Conservation (phyloP, 441 rosid species). For the Aleurites moluccanus region DNA sequence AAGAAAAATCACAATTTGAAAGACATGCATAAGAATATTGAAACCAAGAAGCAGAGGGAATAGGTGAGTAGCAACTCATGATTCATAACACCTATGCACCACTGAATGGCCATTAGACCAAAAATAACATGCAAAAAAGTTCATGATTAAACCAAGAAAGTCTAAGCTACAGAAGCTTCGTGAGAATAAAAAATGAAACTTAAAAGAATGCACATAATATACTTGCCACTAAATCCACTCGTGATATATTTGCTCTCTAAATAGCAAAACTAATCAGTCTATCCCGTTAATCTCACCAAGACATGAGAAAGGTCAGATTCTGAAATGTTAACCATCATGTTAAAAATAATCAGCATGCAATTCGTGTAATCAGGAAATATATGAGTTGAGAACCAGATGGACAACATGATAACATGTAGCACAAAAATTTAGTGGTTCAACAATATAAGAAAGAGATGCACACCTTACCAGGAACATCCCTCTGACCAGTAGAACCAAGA, state of each 20-base stretch:
- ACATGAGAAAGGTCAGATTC: not conserved
- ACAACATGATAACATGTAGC: not conserved
- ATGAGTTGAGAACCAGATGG: not conserved
- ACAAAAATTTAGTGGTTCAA: slow-evolving; percentile 3
- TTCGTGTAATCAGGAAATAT: not conserved
- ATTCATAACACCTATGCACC: not conserved
- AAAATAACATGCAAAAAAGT: not conserved
- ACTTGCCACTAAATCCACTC: not conserved
- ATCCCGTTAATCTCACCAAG: not conserved
- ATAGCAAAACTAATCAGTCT: not conserved
- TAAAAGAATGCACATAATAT: not conserved
- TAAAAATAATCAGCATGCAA: not conserved
- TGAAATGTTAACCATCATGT: not conserved
- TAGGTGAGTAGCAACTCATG: not conserved
- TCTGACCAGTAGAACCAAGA: slow-evolving; percentile 94
- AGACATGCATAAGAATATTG: not conserved
- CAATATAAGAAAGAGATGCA: slow-evolving; percentile 23
- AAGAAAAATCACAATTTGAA: not conserved
- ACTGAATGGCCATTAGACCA: not conserved
- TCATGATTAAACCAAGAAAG: not conserved
- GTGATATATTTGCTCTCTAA: not conserved
- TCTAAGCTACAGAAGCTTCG: not conserved
- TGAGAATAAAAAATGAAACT: not conserved
- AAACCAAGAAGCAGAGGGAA: not conserved
- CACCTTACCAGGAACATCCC: slow-evolving; percentile 97